Percentiles rank a stretch among this genome's conserved stretches.
Evolutionary conservation across 805 yeast genomes (phyloP).

Genomic region (Cyberlindnera xylosilytica): DNA sequence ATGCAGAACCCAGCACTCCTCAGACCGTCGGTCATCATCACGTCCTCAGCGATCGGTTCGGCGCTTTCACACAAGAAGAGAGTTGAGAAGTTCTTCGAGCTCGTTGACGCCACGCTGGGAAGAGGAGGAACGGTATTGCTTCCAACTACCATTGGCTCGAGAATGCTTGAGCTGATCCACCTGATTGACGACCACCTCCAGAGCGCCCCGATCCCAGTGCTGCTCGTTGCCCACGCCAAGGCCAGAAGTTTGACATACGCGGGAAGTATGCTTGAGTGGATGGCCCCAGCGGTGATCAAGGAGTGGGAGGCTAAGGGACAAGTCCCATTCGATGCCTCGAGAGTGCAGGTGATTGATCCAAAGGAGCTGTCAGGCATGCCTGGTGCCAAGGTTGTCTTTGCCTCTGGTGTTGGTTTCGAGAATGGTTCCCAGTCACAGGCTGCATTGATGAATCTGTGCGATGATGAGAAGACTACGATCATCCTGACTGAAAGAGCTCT

Average conservation of each 20-base stretch:
- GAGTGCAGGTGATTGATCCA: conserved; percentile 56
- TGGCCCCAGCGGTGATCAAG: conserved; percentile 81
- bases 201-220: conserved; percentile 56
- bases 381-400: conserved; percentile 79
- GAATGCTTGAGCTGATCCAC: conserved; percentile 76
- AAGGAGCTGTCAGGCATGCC: conserved; percentile 50
- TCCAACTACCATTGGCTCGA: conserved; percentile 78
- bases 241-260: conserved; percentile 78
- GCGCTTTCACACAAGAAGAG: conserved; percentile 57
- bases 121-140: conserved; percentile 79
- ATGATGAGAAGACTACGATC: conserved; percentile 63
- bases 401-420: conserved; percentile 63
- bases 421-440: conserved; percentile 60
- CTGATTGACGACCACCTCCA: conserved; percentile 64
- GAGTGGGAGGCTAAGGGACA: conserved; percentile 76
- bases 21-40: conserved; percentile 81
- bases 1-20: conserved; percentile 58
- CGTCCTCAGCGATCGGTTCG: conserved; percentile 69
- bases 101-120: conserved; percentile 62
- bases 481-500: conserved; percentile 69
- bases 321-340: conserved; percentile 74
- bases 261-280: conserved; percentile 91
- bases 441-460: conserved; percentile 53
- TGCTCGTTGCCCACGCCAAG: conserved; percentile 75
- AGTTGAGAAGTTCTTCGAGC: conserved; percentile 57